These are phyloP conservation scores for Phialophora chinensis DNA, from an alignment of 2,329 filamentous ascomycete species.

Conservation along the genomic window DNA sequence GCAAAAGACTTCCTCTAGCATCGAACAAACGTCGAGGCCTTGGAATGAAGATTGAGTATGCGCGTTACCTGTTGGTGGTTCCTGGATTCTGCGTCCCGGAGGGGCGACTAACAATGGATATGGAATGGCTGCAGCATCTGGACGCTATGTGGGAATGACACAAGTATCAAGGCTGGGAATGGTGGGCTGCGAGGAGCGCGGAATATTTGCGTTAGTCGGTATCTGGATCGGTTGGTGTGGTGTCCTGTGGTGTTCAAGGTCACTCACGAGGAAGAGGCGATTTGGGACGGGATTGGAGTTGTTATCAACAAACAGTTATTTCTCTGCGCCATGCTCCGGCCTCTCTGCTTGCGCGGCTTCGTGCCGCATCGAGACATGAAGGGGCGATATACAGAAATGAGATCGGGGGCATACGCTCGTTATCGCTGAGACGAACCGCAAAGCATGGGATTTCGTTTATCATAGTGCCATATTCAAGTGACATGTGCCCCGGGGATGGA, in stretches of 20 bases:
- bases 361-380: neutral
- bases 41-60: neutral
- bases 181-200: constrained; percentile 7
- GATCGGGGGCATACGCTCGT: neutral
- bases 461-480: neutral
- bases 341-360: neutral
- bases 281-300: constrained; percentile 7
- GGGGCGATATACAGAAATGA: neutral
- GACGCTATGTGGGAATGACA: neutral
- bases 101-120: neutral
- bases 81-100: neutral
- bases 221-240: constrained; percentile 14
- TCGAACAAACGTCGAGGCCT: neutral
- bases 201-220: constrained; percentile 24
- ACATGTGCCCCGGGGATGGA: neutral
- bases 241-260: constrained; percentile 2
- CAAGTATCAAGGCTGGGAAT: constrained; percentile 6
- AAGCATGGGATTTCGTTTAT: neutral
- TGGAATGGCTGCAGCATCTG: neutral
- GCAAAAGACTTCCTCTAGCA: neutral
- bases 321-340: constrained; percentile 4
- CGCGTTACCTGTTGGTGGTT: neutral
- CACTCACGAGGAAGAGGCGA: constrained; percentile 11
- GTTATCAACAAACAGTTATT: constrained; percentile 5
- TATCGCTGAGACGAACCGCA: neutral